phyloP scores from a whole-genome alignment of 2,329 filamentous ascomycete species.

The Thermoascus crustaceus region DNA sequence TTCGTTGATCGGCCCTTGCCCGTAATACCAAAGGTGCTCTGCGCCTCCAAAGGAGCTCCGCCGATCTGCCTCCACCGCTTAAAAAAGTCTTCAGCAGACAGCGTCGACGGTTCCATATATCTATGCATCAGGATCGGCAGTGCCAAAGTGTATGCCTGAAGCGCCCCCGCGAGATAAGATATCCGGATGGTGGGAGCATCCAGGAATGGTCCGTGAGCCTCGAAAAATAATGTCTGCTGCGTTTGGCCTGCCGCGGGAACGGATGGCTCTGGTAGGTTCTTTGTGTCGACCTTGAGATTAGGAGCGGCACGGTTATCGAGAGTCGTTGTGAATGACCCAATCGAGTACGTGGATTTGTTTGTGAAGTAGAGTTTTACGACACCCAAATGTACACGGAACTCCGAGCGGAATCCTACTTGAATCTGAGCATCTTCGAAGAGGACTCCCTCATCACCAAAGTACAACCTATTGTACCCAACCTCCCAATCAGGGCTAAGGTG shows the following conservation, averaged over 20 bases:
- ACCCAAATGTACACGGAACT: conserved; percentile 92
- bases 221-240: conserved; percentile 92
- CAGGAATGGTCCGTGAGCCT: conserved; percentile 70
- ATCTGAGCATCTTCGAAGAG: conserved; percentile 93
- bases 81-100: conserved; percentile 91
- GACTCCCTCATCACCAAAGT: conserved; percentile 74
- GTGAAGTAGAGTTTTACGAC: conserved; percentile 93
- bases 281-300: conserved; percentile 77
- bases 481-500: conserved; percentile 96
- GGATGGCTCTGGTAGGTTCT: conserved; percentile 76
- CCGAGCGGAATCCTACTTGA: conserved; percentile 82
- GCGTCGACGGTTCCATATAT: conserved; percentile 88
- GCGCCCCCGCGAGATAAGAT: conserved; percentile 84
- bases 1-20: conserved; percentile 57
- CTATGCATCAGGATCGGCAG: conserved; percentile 85
- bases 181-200: conserved; percentile 86
- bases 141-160: conserved; percentile 87
- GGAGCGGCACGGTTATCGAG: conserved; percentile 60
- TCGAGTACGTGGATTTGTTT: conserved; percentile 79
- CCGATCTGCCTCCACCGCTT: conserved; percentile 99
- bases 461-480: conserved; percentile 72
- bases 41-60: conserved; percentile 74
- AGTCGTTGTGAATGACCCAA: conserved; percentile 90
- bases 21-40: conserved; percentile 69
- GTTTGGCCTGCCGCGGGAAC: conserved; percentile 69